Evolutionary conservation across 345 rosid genomes (phyloP).

Genomic region (Corchorus olitorius): DNA sequence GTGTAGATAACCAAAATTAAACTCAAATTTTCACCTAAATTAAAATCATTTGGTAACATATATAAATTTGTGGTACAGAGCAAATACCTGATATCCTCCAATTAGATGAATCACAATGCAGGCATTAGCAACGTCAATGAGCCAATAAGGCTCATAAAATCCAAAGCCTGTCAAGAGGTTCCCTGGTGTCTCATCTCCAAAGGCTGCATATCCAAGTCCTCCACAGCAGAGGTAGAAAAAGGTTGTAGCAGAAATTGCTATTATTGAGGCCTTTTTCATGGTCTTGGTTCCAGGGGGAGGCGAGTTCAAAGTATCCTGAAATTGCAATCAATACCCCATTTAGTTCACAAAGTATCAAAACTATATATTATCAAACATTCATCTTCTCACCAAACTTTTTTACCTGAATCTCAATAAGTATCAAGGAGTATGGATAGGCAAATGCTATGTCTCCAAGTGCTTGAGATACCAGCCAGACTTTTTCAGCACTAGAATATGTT

Average conservation of each 20-base stretch:
- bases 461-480: conserved; percentile 45
- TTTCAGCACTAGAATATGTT: conserved; percentile 31
- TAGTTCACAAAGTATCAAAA: neutral
- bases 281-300: conserved; percentile 44
- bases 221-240: conserved; percentile 45
- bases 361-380: neutral
- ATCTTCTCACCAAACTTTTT: neutral
- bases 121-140: conserved; percentile 46
- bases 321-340: neutral
- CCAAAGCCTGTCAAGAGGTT: conserved; percentile 45
- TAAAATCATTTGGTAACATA: too few relatives aligned
- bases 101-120: conserved; percentile 46
- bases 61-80: neutral
- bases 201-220: conserved; percentile 49
- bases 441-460: conserved; percentile 64
- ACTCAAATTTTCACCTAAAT: neutral
- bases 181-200: conserved; percentile 38
- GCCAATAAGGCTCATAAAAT: conserved; percentile 48
- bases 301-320: conserved; percentile 42
- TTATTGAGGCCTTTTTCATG: conserved; percentile 43
- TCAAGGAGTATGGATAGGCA: conserved; percentile 56
- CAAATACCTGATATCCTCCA: conserved; percentile 58
- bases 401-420: conserved; percentile 69
- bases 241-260: conserved; percentile 36
- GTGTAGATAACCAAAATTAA: neutral